Conservation (phyloP, 78 protist genomes). For the Cyanophora paradoxa region DNA sequence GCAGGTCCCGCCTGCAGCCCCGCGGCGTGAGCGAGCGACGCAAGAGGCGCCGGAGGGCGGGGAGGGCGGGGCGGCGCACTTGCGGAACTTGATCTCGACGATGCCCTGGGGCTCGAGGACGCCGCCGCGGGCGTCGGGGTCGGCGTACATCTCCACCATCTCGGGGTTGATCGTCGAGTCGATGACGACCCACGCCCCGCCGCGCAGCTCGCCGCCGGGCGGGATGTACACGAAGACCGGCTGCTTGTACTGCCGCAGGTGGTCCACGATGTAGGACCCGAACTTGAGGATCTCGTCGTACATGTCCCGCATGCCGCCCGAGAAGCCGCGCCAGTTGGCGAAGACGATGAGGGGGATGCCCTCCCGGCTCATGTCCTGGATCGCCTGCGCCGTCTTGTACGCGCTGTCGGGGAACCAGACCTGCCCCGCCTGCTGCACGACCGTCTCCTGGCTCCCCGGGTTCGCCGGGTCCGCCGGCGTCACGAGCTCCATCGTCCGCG, state of each 20-base stretch:
- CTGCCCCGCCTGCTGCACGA: constrained; percentile 81
- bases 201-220: constrained; percentile 84
- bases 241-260: constrained; percentile 73
- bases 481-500: constrained; percentile 68
- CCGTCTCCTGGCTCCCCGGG: constrained; percentile 54
- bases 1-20: too few species aligned
- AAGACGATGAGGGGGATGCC: constrained; percentile 81
- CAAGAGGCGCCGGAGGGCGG: too few species aligned
- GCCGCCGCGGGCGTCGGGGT: constrained; percentile 79
- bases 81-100: constrained; percentile 72
- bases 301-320: constrained; percentile 98
- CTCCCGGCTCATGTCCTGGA: constrained; percentile 49
- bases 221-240: constrained; percentile 92
- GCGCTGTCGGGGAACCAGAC: constrained; percentile 97
- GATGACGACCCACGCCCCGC: constrained; percentile 98
- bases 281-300: constrained; percentile 92
- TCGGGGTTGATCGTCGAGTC: constrained; percentile 87
- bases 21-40: too few species aligned
- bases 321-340: constrained; percentile 96
- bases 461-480: constrained; percentile 92
- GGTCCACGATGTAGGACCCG: constrained; percentile 93
- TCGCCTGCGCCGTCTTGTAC: constrained; percentile 87
- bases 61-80: constrained; percentile 11
- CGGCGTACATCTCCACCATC: constrained; percentile 90
- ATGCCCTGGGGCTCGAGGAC: constrained; percentile 90